Evolutionary conservation across 495 filamentous ascomycete genomes (phyloP), one percentile per base, ranked within the genome.

Genomic region (Alectoria sarmentosa): DNA sequence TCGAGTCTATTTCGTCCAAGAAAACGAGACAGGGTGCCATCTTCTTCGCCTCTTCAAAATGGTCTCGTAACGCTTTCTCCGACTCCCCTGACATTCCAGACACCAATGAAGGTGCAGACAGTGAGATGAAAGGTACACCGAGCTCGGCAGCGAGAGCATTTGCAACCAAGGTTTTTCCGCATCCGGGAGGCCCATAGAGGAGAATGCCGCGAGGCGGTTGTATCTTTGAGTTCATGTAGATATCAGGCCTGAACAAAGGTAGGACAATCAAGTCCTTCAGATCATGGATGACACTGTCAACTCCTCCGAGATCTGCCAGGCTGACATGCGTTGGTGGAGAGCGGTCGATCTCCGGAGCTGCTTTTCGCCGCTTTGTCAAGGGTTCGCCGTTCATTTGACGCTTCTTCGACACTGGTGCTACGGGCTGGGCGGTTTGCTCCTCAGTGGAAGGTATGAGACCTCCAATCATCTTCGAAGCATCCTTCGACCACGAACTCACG

Each of bases 41-140:
- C 61, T 84, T 83, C 72, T 89, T 90, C 0, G 94, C 94, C 71
- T 96, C 90, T 28, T 96, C 79, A 68, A 97, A 97, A 62, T 92
- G 81, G 63, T 97, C 92, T 38, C 93, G 82, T 58, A 98, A 84
- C 63, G 91, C 92, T 78, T 96, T 95, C 75, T 98, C 94, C 0
- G 91, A 96, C 70, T 97, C 93, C 67, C 93, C 93, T 21, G 92
- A 96, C 88, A 96, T 96, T 3, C 94, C 93, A 23, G 90, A 91
- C 1, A 98, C 87, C 23, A 97, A 82, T 0, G 91, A 92, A 15
- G 94, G 92, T 0, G 91, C 94, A 4, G 90, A 91, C 19, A 98
- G 86, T 4, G 91, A 85, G 60, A 98, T 88, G 73, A 93, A 97
- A 0, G 92, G 87, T 17, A 94, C 84, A 4, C 89, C 91, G 32